phyloP scores from a whole-genome alignment of 192 early-diverging fungal genomes.

The Podila clonocystis region DNA sequence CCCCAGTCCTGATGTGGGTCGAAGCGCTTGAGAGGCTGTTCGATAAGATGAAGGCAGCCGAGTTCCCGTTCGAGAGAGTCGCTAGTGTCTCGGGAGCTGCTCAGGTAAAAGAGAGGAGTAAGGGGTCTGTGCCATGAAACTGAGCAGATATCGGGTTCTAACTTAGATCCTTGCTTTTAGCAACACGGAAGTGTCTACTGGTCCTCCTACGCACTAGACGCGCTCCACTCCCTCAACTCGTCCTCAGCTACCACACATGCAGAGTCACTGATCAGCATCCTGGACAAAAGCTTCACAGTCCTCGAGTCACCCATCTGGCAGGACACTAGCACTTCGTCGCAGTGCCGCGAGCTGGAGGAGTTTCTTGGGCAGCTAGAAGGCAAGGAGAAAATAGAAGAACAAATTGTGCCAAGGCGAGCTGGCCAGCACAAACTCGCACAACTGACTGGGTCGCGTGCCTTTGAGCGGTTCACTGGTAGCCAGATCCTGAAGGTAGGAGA shows the following conservation, averaged over 20 bases:
- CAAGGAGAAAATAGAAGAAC: background rate
- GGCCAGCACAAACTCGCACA: conserved; percentile 68
- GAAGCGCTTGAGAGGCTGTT: conserved; percentile 77
- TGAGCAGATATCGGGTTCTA: background rate
- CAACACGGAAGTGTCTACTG: conserved; percentile 92
- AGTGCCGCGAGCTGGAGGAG: conserved; percentile 72
- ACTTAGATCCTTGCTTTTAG: conserved; percentile 38
- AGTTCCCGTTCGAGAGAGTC: conserved; percentile 54
- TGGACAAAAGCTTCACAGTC: conserved; percentile 59
- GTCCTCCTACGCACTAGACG: conserved; percentile 56
- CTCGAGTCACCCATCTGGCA: conserved; percentile 83
- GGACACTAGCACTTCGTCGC: conserved; percentile 74
- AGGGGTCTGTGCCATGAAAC: background rate
- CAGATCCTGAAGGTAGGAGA: conserved; percentile 73
- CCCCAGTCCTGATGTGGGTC: conserved; percentile 83
- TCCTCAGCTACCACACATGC: conserved; percentile 56
- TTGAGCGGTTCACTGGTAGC: conserved; percentile 84
- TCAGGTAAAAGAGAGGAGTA: conserved; percentile 53
- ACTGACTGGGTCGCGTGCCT: conserved; percentile 78
- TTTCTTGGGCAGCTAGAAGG: conserved; percentile 53
- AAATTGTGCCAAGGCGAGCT: background rate
- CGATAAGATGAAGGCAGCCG: conserved; percentile 43
- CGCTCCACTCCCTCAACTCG: conserved; percentile 53
- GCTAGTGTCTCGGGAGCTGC: conserved; percentile 74
- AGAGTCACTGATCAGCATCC: background rate